Evolutionary conservation across 2,329 filamentous ascomycete genomes (phyloP), one percentile per base, ranked within the genome.

Genomic region (Colletotrichum paranaense): DNA sequence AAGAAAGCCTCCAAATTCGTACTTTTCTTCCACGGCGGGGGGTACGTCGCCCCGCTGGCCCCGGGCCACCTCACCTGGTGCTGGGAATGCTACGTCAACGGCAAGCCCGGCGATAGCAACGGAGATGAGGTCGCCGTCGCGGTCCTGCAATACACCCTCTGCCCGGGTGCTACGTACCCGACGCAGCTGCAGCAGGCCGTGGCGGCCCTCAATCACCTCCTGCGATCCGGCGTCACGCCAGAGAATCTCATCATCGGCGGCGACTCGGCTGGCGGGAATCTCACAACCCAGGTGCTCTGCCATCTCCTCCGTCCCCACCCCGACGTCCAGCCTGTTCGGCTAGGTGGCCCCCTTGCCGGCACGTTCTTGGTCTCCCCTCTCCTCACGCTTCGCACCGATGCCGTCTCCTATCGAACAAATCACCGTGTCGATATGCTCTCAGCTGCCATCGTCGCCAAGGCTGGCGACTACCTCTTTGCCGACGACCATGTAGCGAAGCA

Each of bases 131-230:
- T 78, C 3, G 78, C 79, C 11, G 81, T 84, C 3, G 81, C 78
- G 1, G 67, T 83, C 11, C 71, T 84, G 66, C 78, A 81, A 75
- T 84, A 84, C 72, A 78, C 81, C 8, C 79, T 83, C 14, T 67
- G 71, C 12, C 81, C 81, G 12, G 76, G 62, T 2, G 80, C 76
- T 4, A 59, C 67, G n/a, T 80, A 80, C 28, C 82, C 82, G 1
- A 69, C 70, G 0, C 82, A 82, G 38, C 76, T 84, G 12, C 67
- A 60, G 4, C 81, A 84, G 68, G 81, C 80, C 1, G 77, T 73
- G 8, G 38, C 26, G 24, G 59, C 59, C 24, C 14, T 63, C 9
- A 64, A 55, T 28, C 62, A 38, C 46, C 22, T 64, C 1, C 30
- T 64, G 5, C 22, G 30, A 35, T 53, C 46, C 62, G 62, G 46